phyloP scores from a whole-genome alignment of 2,329 filamentous ascomycete species.

The Xylogone sp. region DNA sequence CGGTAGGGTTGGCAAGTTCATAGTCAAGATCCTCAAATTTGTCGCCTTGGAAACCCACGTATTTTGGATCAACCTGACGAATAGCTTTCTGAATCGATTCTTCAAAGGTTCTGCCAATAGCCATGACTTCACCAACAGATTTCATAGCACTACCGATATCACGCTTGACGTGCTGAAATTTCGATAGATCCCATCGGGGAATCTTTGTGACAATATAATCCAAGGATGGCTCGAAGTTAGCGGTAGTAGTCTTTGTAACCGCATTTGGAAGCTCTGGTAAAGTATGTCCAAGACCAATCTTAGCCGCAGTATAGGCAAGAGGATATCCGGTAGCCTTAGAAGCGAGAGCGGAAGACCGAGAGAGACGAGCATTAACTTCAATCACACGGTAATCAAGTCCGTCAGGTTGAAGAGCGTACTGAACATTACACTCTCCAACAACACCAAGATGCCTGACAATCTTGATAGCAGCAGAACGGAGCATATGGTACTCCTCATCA shows the following conservation, averaged over 20 bases:
- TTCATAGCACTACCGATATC: constrained; percentile 99
- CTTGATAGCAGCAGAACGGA: constrained; percentile 95
- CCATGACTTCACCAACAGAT: constrained; percentile 98
- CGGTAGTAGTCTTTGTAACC: constrained; percentile 96
- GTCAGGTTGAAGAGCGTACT: constrained; percentile 95
- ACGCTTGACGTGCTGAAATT: constrained; percentile 98
- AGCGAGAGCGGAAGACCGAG: constrained; percentile 91
- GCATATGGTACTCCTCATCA: constrained; percentile 99
- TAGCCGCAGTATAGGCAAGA: constrained; percentile 93
- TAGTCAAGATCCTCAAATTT: constrained; percentile 91
- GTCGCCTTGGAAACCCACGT: constrained; percentile 90
- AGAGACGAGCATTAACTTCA: constrained; percentile 97
- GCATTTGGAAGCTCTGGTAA: constrained; percentile 95
- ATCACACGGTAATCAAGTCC: constrained; percentile 98
- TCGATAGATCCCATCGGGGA: constrained; percentile 94
- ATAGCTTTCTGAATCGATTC: constrained; percentile 99
- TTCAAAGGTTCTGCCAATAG: constrained; percentile 96
- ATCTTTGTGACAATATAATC: constrained; percentile 99
- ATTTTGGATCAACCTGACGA: constrained; percentile 90
- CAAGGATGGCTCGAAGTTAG: constrained; percentile 95
- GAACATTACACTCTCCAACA: constrained; percentile 97
- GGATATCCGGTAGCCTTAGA: constrained; percentile 98
- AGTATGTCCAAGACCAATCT: constrained; percentile 94
- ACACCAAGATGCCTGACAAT: constrained; percentile 96
- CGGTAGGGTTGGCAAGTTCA: constrained; percentile 86